phyloP scores from a whole-genome alignment of 768 basidiomycete species.

The Tephrocybe rancida region DNA sequence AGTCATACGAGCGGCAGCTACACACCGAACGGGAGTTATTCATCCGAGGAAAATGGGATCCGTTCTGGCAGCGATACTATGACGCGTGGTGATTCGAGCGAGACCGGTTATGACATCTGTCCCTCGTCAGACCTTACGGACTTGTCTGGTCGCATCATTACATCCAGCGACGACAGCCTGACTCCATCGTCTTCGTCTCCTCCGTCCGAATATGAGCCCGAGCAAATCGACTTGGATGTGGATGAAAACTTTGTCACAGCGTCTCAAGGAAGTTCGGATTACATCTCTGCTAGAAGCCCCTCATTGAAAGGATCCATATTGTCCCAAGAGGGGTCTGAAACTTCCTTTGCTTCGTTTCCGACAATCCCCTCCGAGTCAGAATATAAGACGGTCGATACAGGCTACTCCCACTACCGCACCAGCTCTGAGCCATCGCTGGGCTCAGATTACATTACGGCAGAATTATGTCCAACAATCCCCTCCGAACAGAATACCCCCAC shows the following conservation, averaged over 20 bases:
- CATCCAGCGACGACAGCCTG: slow-evolving; percentile 28
- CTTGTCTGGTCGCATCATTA: slow-evolving; percentile 33
- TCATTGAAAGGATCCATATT: slow-evolving; percentile 50
- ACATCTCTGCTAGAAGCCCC: slow-evolving; percentile 42
- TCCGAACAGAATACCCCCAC: slow-evolving; percentile 44
- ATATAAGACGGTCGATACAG: slow-evolving; percentile 33
- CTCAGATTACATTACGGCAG: slow-evolving; percentile 54
- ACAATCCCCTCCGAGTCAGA: slow-evolving; percentile 58
- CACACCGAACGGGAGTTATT: slow-evolving; percentile 9
- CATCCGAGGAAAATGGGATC: slow-evolving; percentile 13
- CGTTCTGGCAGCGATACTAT: slow-evolving; percentile 26
- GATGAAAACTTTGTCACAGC: slow-evolving; percentile 43
- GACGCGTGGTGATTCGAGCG: slow-evolving; percentile 41
- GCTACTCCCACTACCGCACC: slow-evolving; percentile 29
- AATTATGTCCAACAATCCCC: slow-evolving; percentile 44
- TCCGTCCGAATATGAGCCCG: slow-evolving; percentile 24
- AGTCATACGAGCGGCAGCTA: slow-evolving; percentile 21
- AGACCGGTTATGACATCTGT: slow-evolving; percentile 58
- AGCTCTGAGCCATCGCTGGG: slow-evolving; percentile 27
- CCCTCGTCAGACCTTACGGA: slow-evolving; percentile 52
- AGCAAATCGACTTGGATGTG: slow-evolving; percentile 25
- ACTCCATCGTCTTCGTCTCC: slow-evolving; percentile 35
- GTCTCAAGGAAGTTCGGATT: slow-evolving; percentile 55
- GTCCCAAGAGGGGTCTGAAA: slow-evolving; percentile 42
- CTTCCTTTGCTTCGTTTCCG: slow-evolving; percentile 59